Percentiles rank a stretch among this genome's conserved stretches.
phyloP scores from a whole-genome alignment of 2,329 filamentous ascomycete species.

The Trichoderma harzianum region DNA sequence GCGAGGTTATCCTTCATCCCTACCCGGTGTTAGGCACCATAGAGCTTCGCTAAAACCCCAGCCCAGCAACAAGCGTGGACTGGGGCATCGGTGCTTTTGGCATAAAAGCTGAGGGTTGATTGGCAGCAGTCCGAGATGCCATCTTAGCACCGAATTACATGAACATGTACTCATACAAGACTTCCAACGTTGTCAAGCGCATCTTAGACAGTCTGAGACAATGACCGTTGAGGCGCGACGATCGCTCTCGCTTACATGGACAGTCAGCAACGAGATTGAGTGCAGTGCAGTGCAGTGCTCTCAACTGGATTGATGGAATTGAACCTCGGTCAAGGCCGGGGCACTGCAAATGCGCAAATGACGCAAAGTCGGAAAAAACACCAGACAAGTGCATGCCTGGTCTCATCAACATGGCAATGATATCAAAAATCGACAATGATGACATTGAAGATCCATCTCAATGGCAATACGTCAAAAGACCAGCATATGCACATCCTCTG shows the following conservation, averaged over 20 bases:
- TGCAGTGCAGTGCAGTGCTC: background rate
- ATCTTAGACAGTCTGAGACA: background rate
- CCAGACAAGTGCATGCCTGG: background rate
- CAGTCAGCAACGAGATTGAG: background rate
- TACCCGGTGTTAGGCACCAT: background rate
- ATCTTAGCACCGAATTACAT: background rate
- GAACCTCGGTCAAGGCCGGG: background rate
- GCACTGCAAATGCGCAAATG: background rate
- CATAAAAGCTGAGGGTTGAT: background rate
- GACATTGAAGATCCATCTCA: background rate
- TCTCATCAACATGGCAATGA: background rate
- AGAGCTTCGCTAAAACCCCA: background rate
- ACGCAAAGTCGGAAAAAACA: background rate
- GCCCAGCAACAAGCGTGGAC: background rate
- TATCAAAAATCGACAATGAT: background rate
- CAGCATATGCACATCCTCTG: conserved; percentile 3
- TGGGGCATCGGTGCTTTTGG: background rate
- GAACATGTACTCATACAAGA: background rate
- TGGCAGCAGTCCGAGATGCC: background rate
- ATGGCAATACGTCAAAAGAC: background rate
- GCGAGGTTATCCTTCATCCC: background rate
- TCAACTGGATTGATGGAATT: background rate
- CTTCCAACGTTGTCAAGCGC: background rate
- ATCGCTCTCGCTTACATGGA: background rate
- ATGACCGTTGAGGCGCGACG: background rate